Conservation (phyloP, 1,284 basidiomycete species). For the Puccinia brachypodii region DNA sequence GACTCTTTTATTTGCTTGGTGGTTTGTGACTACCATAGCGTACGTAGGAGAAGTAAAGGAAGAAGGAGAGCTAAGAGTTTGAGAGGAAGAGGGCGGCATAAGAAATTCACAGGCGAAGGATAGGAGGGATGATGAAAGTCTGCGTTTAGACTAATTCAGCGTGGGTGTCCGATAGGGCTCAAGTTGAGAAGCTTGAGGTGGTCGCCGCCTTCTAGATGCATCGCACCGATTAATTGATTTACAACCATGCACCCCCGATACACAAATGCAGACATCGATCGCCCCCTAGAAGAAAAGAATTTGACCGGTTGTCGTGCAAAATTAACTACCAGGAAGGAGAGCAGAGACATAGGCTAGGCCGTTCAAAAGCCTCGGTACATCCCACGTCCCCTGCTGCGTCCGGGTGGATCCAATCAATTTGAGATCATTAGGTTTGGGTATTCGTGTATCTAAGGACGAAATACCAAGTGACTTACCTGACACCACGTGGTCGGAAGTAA, state of each 20-base stretch:
- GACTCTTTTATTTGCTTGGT: no score
- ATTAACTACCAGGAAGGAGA: neutral
- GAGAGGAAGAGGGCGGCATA: no score
- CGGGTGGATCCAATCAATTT: neutral
- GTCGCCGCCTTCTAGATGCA: neutral
- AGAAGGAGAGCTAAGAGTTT: no score
- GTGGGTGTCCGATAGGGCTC: no score
- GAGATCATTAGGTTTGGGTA: neutral
- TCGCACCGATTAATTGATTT: neutral
- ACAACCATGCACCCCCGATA: neutral
- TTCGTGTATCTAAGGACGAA: neutral
- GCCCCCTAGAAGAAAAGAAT: neutral
- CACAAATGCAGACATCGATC: neutral
- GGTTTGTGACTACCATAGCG: no score
- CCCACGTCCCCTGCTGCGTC: constrained; percentile 27
- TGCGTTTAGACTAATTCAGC: no score
- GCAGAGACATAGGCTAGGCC: neutral
- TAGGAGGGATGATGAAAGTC: no score
- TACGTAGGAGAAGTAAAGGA: no score
- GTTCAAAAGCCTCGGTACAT: constrained; percentile 46
- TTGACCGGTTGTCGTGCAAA: neutral
- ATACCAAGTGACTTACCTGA: constrained; percentile 17
- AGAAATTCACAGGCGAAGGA: no score
- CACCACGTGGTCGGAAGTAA: constrained; percentile 42
- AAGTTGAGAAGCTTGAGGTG: neutral